Evolutionary conservation across 192 early-diverging fungal genomes (phyloP).

Genomic region (Helicostylum pulchrum): DNA sequence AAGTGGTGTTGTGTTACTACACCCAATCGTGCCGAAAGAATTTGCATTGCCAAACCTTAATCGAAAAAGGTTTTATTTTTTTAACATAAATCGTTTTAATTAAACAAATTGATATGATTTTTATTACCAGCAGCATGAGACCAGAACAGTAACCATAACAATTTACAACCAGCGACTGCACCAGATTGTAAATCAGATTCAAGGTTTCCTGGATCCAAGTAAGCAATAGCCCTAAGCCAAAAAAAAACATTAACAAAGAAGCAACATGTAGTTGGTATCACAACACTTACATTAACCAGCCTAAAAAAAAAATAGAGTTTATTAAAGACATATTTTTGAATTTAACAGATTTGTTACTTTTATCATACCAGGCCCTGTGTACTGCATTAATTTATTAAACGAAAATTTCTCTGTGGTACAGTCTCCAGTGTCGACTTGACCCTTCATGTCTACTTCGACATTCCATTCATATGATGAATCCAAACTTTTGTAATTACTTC

Average conservation of each 20-base stretch:
- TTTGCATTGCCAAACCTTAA: constrained; percentile 56
- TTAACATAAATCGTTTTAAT: background rate
- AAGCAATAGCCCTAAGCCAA: constrained; percentile 53
- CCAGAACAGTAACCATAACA: constrained; percentile 66
- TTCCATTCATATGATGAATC: constrained; percentile 15
- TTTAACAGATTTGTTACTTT: background rate
- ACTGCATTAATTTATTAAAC: constrained; percentile 58
- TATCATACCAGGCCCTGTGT: constrained; percentile 59
- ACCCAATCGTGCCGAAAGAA: constrained; percentile 57
- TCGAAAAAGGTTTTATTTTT: background rate
- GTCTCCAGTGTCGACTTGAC: constrained; percentile 25
- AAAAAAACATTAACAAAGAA: background rate
- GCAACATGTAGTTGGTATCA: background rate
- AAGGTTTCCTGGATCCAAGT: constrained; percentile 68
- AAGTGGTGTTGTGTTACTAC: constrained; percentile 64
- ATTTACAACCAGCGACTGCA: constrained; percentile 60
- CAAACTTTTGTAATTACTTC: background rate
- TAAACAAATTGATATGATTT: background rate
- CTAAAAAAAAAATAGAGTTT: constrained; percentile 7
- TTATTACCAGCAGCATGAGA: constrained; percentile 52
- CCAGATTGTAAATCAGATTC: constrained; percentile 71
- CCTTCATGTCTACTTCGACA: constrained; percentile 28
- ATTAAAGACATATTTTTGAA: background rate
- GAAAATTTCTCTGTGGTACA: constrained; percentile 40
- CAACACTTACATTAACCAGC: constrained; percentile 33